Percentiles rank a stretch among this genome's conserved stretches.
These are phyloP conservation scores for Ceratobasidium sp. DNA, from an alignment of 1,284 basidiomycete species.

Conservation along the genomic window DNA sequence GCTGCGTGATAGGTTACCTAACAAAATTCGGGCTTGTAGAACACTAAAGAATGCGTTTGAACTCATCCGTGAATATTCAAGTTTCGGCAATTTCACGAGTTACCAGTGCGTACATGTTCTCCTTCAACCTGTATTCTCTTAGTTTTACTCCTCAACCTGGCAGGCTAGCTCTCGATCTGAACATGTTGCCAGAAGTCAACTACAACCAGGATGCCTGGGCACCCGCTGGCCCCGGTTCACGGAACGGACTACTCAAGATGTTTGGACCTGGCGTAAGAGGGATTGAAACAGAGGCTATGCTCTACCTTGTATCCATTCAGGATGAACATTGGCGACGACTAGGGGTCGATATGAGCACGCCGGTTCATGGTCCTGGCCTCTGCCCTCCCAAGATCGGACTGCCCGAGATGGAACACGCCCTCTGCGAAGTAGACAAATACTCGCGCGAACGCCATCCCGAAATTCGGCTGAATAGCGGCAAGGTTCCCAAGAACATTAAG, in stretches of 20 bases:
- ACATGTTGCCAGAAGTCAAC: conserved; percentile 57
- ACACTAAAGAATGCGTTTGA: conserved; percentile 64
- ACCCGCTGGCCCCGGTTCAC: conserved; percentile 64
- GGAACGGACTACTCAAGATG: conserved; percentile 62
- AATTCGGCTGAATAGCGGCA: conserved; percentile 42
- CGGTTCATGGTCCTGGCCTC: conserved; percentile 48
- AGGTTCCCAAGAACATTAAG: conserved; percentile 23
- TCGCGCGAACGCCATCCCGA: conserved; percentile 56
- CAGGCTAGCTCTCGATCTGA: conserved; percentile 56
- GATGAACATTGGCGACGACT: conserved; percentile 59
- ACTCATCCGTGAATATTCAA: conserved; percentile 61
- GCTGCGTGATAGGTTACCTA: conserved; percentile 58
- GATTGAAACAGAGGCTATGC: conserved; percentile 59
- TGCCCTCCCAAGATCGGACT: conserved; percentile 46
- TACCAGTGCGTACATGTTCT: conserved; percentile 51
- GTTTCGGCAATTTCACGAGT: conserved; percentile 64
- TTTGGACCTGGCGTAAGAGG: conserved; percentile 55
- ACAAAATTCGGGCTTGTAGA: conserved; percentile 53
- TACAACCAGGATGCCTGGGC: conserved; percentile 69
- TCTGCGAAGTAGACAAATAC: conserved; percentile 75
- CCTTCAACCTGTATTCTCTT: background rate
- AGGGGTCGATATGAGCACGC: conserved; percentile 50
- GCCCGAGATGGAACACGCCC: conserved; percentile 65
- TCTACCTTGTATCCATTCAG: conserved; percentile 64
- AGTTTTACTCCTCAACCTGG: no score